Conservation (phyloP, 1,284 basidiomycete genomes). For the Ganoderma resinaceum region DNA sequence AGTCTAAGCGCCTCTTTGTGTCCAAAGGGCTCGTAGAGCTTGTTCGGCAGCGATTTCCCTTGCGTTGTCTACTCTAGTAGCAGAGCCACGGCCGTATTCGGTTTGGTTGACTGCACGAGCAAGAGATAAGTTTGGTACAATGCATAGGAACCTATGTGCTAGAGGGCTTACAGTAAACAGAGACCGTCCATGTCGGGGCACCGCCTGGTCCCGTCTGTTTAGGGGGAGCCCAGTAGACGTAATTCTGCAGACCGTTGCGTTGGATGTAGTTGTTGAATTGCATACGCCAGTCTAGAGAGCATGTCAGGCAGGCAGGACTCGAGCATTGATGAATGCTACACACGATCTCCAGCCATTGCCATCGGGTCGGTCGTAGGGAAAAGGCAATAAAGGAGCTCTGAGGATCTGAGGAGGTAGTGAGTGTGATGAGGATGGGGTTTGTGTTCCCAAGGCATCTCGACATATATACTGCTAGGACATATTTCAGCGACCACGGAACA, state of each 20-base stretch:
- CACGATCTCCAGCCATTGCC: conserved; percentile 22
- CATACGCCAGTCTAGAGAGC: conserved; percentile 25
- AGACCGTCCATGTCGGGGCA: conserved; percentile 25
- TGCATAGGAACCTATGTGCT: background rate
- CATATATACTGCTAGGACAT: conserved; percentile 15
- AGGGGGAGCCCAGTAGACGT: conserved; percentile 9
- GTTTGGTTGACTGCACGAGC: conserved; percentile 16
- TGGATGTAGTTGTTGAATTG: conserved; percentile 27
- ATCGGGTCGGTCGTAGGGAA: background rate
- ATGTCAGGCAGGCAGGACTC: background rate
- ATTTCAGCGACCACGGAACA: conserved; percentile 13
- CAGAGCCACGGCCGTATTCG: conserved; percentile 26
- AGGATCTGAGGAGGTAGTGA: background rate
- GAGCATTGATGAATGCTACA: background rate
- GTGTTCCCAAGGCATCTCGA: background rate
- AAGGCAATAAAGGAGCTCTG: background rate
- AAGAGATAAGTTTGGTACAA: background rate
- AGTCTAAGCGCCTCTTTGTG: background rate
- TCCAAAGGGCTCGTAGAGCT: conserved; percentile 24
- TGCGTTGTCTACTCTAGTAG: conserved; percentile 8
- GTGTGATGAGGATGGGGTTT: background rate
- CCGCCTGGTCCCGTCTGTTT: conserved; percentile 21
- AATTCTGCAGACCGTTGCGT: conserved; percentile 1
- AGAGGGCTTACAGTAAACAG: conserved; percentile 15
- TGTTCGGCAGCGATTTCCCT: conserved; percentile 27